Evolutionary conservation across 2,329 filamentous ascomycete species (phyloP).

Genomic region (Apiospora sp.): DNA sequence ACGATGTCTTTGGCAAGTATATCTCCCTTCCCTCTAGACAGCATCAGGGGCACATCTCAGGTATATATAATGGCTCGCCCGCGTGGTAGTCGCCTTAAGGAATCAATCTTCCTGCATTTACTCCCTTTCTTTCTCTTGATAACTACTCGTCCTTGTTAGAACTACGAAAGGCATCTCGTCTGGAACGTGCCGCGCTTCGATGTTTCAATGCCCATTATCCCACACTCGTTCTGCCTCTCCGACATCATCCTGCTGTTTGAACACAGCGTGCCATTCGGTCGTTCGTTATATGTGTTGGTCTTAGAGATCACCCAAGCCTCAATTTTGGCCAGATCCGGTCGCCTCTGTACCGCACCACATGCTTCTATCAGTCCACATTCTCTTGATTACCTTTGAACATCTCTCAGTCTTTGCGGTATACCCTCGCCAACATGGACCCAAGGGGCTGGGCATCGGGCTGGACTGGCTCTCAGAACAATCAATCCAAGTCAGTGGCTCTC

Average conservation of each 20-base stretch:
- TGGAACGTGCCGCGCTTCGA: not conserved
- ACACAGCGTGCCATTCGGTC: not conserved
- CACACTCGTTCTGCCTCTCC: not conserved
- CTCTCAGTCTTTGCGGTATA: not conserved
- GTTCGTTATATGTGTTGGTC: conserved; percentile 1
- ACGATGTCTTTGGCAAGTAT: not conserved
- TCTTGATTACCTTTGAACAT: not conserved
- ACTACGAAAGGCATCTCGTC: not conserved
- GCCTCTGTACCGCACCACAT: not conserved
- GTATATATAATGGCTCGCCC: not conserved
- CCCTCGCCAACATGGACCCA: not conserved
- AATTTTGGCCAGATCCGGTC: not conserved
- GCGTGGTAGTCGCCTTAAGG: not conserved
- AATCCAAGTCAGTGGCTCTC: not conserved
- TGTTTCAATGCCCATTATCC: not conserved
- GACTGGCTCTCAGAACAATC: not conserved
- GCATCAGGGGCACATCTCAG: not conserved
- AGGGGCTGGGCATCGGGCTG: not conserved
- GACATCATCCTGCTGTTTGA: not conserved
- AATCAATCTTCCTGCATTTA: not conserved
- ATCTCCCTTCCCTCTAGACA: not conserved
- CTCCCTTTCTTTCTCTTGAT: not conserved
- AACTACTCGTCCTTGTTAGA: no score
- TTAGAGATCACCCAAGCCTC: no score
- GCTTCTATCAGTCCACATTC: not conserved